Base-by-base conservation (phyloP, 352 stramenopile genomes). In the Pythium biforme region DNA sequence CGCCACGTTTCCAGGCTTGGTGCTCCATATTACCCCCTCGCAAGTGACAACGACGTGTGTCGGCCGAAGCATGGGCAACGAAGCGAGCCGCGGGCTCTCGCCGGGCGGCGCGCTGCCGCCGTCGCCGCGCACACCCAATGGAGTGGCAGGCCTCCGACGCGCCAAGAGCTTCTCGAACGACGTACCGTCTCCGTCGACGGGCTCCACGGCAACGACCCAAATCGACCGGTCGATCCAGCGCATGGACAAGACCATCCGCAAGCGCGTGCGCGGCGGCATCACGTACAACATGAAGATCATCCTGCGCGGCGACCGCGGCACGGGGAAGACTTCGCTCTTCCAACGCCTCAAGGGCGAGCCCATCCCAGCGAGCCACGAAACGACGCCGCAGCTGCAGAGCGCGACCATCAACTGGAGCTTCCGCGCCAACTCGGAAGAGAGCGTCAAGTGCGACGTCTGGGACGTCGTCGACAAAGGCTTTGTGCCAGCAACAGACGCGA, bases 231-330 rank as follows among this genome's bases (percentile, higher is more conserved):
- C 74, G 40, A 94, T 92, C 68, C 82, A 90, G 66, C 79, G 79
- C 69, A 94, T 94, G 84, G 82, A 94, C 64, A 87, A 82, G 54
- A 74, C 77, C 19, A 94, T 95, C 61, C 81, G 87, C 27, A 81
- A 77, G 55, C 83, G 85, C 61, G 79, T 94, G n/a, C 70, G 87
- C 25, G 89, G 75, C 26, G 83, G 79, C 59, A 80, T 92, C 64
- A 95, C 79, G 60, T 96, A 96, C 78, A 97, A 97, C 72, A 95
- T 97, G 86, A 96, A 96, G 76, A 75, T 97, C 39, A 65, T 97
- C 46, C 70, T 97, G 26, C 81, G 88, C 29, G 89, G 90, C 29
- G 81, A 86, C 22, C 76, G 77, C 6, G 84, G 88, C n/a, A 94
- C 83, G 12, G 90, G 90, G 47, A 97, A 97, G 72, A 94, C 89